Evolutionary conservation across 768 basidiomycete species (phyloP).

Genomic region (Naganishia vaughanmartiniae): DNA sequence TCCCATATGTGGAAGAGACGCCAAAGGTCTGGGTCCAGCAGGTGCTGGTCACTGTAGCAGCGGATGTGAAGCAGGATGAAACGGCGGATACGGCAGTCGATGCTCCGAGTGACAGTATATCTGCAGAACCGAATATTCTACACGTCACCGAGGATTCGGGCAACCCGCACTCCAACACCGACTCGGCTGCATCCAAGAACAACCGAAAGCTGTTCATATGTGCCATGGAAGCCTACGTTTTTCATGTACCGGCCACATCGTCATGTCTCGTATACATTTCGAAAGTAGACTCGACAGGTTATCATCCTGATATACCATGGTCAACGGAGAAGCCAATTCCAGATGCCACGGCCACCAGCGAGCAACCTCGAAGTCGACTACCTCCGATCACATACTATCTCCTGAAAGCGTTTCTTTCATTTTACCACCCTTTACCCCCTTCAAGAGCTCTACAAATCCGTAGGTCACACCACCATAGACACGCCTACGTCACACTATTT

Average conservation of each 20-base stretch:
- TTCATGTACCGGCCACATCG: slow-evolving; percentile 67
- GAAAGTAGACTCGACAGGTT: slow-evolving; percentile 94
- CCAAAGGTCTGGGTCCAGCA: slow-evolving; percentile 17
- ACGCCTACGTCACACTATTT: slow-evolving; percentile 79
- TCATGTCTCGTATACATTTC: slow-evolving; percentile 80
- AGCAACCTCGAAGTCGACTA: slow-evolving; percentile 9
- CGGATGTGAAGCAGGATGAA: neutral
- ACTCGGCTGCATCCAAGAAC: slow-evolving; percentile 1
- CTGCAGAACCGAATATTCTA: neutral
- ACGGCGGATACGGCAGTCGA: neutral
- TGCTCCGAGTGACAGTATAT: neutral
- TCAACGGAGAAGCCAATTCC: neutral
- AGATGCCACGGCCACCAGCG: neutral
- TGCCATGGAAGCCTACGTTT: slow-evolving; percentile 64
- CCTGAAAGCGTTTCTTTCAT: slow-evolving; percentile 63
- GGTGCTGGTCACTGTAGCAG: slow-evolving; percentile 10
- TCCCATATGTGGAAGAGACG: slow-evolving; percentile 12
- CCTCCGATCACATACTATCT: slow-evolving; percentile 60
- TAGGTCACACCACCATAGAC: slow-evolving; percentile 4
- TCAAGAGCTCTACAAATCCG: neutral
- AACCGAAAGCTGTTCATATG: slow-evolving; percentile 10
- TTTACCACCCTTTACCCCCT: slow-evolving; percentile 61
- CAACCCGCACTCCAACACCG: neutral
- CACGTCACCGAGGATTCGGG: neutral
- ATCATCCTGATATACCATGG: slow-evolving; percentile 51